Conservation (phyloP, 805 yeast species). For the Saturnispora diversa region DNA sequence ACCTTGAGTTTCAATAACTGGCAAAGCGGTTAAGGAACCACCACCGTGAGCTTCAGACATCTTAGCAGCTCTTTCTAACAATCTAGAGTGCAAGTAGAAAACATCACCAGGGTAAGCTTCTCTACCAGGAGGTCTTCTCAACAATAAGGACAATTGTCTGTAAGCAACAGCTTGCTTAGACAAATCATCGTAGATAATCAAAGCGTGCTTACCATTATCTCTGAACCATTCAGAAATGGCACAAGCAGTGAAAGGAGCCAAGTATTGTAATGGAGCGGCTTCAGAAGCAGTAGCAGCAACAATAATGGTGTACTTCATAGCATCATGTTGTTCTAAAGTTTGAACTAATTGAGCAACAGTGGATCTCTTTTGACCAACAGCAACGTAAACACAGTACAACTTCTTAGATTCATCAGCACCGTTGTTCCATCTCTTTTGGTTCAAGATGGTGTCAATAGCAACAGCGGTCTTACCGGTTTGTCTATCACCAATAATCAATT, state of each 20-base stretch:
- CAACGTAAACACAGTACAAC: slow-evolving; percentile 99
- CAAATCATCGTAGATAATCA: slow-evolving; percentile 95
- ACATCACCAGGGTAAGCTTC: slow-evolving; percentile 97
- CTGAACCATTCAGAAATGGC: slow-evolving; percentile 99
- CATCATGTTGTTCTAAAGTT: slow-evolving; percentile 97
- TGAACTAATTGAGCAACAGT: slow-evolving; percentile 99
- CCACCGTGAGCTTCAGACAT: slow-evolving; percentile 83
- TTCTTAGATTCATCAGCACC: slow-evolving; percentile 95
- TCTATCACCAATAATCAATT: slow-evolving; percentile 99
- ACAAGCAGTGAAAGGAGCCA: slow-evolving; percentile 99
- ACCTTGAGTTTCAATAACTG: slow-evolving; percentile 97
- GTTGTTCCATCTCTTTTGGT: slow-evolving; percentile 98
- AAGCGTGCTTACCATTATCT: slow-evolving; percentile 97
- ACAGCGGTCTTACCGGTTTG: slow-evolving; percentile 99
- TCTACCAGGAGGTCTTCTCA: slow-evolving; percentile 97
- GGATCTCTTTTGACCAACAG: slow-evolving; percentile 99
- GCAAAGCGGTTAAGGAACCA: slow-evolving; percentile 94
- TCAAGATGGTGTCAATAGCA: slow-evolving; percentile 95
- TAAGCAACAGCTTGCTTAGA: slow-evolving; percentile 99
- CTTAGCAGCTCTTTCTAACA: slow-evolving; percentile 96
- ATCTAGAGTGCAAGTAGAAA: slow-evolving; percentile 91
- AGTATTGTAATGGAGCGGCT: slow-evolving; percentile 99
- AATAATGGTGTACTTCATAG: slow-evolving; percentile 93
- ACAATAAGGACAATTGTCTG: slow-evolving; percentile 96
- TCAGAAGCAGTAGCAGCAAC: slow-evolving; percentile 99